Base-by-base conservation (phyloP, 129 eudicot species). In the Mikania micrantha region DNA sequence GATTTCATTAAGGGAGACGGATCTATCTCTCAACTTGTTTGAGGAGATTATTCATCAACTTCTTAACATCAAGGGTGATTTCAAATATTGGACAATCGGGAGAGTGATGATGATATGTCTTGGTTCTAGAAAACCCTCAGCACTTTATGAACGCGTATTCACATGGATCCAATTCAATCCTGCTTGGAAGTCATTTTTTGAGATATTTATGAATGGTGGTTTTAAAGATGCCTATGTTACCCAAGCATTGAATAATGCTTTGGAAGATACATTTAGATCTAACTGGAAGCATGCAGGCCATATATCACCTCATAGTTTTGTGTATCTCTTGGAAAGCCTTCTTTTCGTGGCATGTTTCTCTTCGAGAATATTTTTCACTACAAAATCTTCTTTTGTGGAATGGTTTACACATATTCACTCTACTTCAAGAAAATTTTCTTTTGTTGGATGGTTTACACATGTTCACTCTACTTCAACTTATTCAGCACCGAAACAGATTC, bases 241-340 rank as follows among this genome's bases (percentile, higher is more conserved):
- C 56, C 2, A 11, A 40, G 27, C 31, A 44, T 80, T 90, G 12
- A 40, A 9, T 9, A 48, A 2, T 19, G 85, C 83, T 28, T 69
- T 90, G 68, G 47, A 71, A 13, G 85, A 80, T 56, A 69, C 84
- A 16, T 90, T 63, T 40, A 13, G 41, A 21, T 72, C 68, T 17
- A 56, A 85, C 12, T 84, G 89, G 91, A 72, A 60, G 57, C 28
- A 0, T 9, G 0, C 13, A 2, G 82, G 82, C 64, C 84, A 78
- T 57, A 82, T 90, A 28, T 76, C 91, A 2, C 95, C 95, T 38
- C 28, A 42, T n/a, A 75, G 84, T 79, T 87, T 87, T 69, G 38
- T 87, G 49, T 66, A 87, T 72, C 83, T 82, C 1, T 16, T 90
- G 17, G 97, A 90, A 16, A 75, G 79, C 47, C 78, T 90, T 64